Evolutionary conservation across 192 early-diverging fungal species (phyloP), one percentile per base, ranked within the genome.

Genomic region (Backusella luteola): DNA sequence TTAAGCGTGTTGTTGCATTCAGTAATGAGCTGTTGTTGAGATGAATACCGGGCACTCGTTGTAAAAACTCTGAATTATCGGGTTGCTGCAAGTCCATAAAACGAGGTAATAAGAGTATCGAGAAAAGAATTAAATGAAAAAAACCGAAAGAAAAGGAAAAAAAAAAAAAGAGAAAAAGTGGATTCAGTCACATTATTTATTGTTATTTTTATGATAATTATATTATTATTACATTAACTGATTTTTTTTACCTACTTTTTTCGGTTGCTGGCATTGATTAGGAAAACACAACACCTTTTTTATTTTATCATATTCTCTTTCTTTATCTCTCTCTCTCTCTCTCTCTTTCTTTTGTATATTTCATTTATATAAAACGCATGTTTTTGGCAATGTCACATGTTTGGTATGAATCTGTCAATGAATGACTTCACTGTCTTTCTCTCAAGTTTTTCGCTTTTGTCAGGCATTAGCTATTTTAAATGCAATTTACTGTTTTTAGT

Each of bases 1-100:
- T 63, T 63, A 4, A 63, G 4, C 56, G 56, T 63, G 56, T 29
- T 63, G 56, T 63, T 63, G 56, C 56, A 63, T 63, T 63, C 56
- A 63, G 56, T 63, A 63, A 63, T 63, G 56, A 63, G 2, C 56
- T 63, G 23, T 63, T 63, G 56, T 63, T 63, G 56, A 63, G 56
- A 63, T 63, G 23, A 63, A 29, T 23, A 63, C 56, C 56, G 56
- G 56, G 23, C 56, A 63, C 56, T 29, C 23, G 56, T 63, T 63
- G 56, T 12, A 63, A 63, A 63, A 63, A 29, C 23, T 63, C 56
- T 29, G 56, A 14, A 63, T 63, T 63, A 63, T 63, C 26, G 11
- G 56, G 56, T 14, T 63, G 56, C 23, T 63, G 56, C 56, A 63
- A 63, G 56, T 63, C 56, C 56, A 63, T 63, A 63, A 63, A 29